Percentiles rank a stretch among this genome's conserved stretches.
Evolutionary conservation across 495 filamentous ascomycete species (phyloP).

Genomic region (Annulohypoxylon bovei): DNA sequence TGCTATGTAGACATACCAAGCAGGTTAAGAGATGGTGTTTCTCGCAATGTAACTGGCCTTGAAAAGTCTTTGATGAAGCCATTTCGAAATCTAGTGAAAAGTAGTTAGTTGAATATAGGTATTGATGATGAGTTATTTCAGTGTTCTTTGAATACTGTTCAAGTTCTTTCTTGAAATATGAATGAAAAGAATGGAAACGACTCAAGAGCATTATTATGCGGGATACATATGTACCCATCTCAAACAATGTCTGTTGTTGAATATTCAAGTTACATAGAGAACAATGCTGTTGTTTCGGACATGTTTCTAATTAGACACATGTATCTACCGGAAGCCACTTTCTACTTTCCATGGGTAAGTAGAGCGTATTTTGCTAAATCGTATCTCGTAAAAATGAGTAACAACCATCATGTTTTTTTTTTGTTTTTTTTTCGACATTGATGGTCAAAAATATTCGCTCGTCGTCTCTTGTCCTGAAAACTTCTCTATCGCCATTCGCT

Average conservation of each 20-base stretch:
- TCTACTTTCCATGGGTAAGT: background rate
- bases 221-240: background rate
- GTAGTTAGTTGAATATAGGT: background rate
- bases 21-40: constrained; percentile 13
- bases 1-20: constrained; percentile 19
- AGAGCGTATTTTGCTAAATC: background rate
- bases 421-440: background rate
- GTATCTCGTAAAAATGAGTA: background rate
- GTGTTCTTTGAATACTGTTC: background rate
- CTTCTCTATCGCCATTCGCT: background rate
- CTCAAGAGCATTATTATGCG: background rate
- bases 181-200: background rate
- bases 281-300: background rate
- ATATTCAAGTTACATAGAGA: background rate
- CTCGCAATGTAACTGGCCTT: background rate
- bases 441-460: background rate
- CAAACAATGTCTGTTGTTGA: background rate
- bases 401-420: too few relatives aligned
- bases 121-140: background rate
- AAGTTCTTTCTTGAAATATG: background rate
- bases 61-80: background rate
- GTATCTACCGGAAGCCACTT: background rate
- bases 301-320: background rate
- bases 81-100: background rate
- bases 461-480: background rate